Evolutionary conservation across 23 red algal species (phyloP).

Genomic region (Gracilaria vermiculophylla): DNA sequence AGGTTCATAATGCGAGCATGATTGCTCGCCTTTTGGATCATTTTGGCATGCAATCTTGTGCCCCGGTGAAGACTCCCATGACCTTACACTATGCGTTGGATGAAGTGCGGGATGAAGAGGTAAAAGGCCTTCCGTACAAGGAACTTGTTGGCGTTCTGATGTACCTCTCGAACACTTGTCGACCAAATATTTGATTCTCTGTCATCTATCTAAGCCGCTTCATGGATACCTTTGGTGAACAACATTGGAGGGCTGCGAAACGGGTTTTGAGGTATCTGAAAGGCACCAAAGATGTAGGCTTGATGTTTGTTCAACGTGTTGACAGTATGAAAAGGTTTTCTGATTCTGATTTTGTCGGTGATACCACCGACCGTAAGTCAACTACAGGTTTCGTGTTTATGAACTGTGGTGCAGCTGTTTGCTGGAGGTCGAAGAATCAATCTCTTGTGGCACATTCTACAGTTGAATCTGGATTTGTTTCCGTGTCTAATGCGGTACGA

Average conservation of each 20-base stretch:
- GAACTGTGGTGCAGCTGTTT: neutral
- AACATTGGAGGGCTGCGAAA: slow-evolving; percentile 46
- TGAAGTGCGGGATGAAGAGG: neutral
- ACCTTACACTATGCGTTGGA: neutral
- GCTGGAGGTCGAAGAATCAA: slow-evolving; percentile 41
- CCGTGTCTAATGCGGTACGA: slow-evolving; percentile 5
- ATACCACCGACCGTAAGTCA: slow-evolving; percentile 20
- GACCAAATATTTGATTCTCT: slow-evolving; percentile 55
- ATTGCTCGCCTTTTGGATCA: slow-evolving; percentile 5
- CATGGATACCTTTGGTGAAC: slow-evolving; percentile 13
- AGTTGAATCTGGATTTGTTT: slow-evolving; percentile 11
- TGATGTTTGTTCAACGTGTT: no score
- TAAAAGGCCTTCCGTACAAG: neutral
- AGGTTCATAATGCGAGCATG: slow-evolving; percentile 16
- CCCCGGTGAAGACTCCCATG: neutral
- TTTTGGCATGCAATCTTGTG: slow-evolving; percentile 17
- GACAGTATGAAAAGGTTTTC: neutral
- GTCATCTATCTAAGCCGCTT: neutral
- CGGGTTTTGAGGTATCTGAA: slow-evolving; percentile 33
- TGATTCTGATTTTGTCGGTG: slow-evolving; percentile 7
- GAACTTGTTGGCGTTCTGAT: slow-evolving; percentile 16
- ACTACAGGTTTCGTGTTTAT: slow-evolving; percentile 29
- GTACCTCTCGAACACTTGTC: slow-evolving; percentile 22
- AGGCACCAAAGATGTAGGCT: neutral
- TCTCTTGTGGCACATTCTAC: slow-evolving; percentile 27